These are phyloP conservation scores for Myxozyma kluyveri DNA, from an alignment of 805 yeast genomes.

Conservation along the genomic window DNA sequence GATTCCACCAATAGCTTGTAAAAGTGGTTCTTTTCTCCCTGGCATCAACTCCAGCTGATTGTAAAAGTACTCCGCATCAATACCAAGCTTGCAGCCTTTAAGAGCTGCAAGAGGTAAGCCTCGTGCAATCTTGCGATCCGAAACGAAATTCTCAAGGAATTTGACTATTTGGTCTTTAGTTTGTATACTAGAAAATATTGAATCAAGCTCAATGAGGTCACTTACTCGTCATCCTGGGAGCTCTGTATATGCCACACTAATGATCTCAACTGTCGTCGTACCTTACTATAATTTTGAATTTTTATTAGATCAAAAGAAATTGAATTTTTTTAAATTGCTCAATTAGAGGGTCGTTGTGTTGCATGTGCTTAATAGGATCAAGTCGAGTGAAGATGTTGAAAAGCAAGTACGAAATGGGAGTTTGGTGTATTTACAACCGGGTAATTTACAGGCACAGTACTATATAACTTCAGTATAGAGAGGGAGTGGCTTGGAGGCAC, in stretches of 20 bases:
- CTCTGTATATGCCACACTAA: too few species aligned
- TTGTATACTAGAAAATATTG: not conserved
- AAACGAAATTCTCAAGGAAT: conserved; percentile 43
- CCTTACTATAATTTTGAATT: too few species aligned
- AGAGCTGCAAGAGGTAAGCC: conserved; percentile 63
- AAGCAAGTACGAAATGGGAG: too few species aligned
- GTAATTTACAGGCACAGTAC: too few species aligned
- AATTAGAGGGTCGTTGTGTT: too few species aligned
- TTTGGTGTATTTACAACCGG: too few species aligned
- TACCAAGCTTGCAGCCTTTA: conserved; percentile 68
- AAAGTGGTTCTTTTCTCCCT: conserved; percentile 61
- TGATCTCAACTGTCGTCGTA: not conserved
- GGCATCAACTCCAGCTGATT: conserved; percentile 52
- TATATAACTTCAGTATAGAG: not conserved
- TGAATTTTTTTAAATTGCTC: too few species aligned
- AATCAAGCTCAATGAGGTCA: not conserved
- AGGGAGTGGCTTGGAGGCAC: too few species aligned
- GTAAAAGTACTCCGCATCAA: conserved; percentile 78
- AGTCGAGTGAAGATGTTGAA: too few species aligned
- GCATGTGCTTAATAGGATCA: too few species aligned
- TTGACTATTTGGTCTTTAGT: conserved; percentile 10
- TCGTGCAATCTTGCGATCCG: conserved; percentile 63
- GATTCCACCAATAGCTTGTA: conserved; percentile 78
- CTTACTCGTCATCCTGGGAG: conserved; percentile 11
- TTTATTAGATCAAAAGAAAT: too few species aligned